phyloP scores from a whole-genome alignment of 1,284 basidiomycete genomes.

The Heterobasidion annosum region DNA sequence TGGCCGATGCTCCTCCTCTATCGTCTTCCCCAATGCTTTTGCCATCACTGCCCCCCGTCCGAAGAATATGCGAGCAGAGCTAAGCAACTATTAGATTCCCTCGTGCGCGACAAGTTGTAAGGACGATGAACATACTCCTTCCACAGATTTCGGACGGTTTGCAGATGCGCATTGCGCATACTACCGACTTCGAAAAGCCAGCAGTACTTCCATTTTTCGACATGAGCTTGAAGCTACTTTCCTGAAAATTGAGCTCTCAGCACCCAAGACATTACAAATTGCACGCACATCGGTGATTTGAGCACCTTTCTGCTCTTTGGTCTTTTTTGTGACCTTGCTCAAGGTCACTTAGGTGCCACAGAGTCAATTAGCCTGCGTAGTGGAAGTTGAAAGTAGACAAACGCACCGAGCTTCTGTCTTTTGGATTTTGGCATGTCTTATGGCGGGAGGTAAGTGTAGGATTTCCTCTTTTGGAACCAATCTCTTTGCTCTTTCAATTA shows the following conservation, averaged over 20 bases:
- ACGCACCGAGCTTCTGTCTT: conserved; percentile 68
- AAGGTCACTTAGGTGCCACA: conserved; percentile 48
- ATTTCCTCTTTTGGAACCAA: conserved; percentile 1
- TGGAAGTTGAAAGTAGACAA: not conserved
- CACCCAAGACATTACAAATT: not conserved
- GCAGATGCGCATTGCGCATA: conserved; percentile 92
- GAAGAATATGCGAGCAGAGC: conserved; percentile 88
- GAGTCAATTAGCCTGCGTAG: not conserved
- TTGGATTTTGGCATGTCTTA: conserved; percentile 79
- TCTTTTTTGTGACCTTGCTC: conserved; percentile 76
- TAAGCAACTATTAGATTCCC: conserved; percentile 21
- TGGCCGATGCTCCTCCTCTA: conserved; percentile 79
- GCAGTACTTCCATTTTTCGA: conserved; percentile 87
- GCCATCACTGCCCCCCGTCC: conserved; percentile 92
- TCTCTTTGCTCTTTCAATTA: not conserved
- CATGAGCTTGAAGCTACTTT: conserved; percentile 60
- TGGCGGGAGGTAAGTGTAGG: conserved; percentile 6
- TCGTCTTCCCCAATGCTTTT: conserved; percentile 86
- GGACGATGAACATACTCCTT: conserved; percentile 62
- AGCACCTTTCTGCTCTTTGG: conserved; percentile 77
- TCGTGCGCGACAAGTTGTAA: not conserved
- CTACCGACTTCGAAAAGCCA: conserved; percentile 94
- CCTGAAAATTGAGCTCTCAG: conserved; percentile 2
- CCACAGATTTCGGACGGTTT: conserved; percentile 92
- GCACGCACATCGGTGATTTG: conserved; percentile 71